A percentile compares a stretch with the other conserved stretches of the same genome.
Evolutionary conservation across 306 rosid species (phyloP).

Genomic region (Vigna unguiculata): DNA sequence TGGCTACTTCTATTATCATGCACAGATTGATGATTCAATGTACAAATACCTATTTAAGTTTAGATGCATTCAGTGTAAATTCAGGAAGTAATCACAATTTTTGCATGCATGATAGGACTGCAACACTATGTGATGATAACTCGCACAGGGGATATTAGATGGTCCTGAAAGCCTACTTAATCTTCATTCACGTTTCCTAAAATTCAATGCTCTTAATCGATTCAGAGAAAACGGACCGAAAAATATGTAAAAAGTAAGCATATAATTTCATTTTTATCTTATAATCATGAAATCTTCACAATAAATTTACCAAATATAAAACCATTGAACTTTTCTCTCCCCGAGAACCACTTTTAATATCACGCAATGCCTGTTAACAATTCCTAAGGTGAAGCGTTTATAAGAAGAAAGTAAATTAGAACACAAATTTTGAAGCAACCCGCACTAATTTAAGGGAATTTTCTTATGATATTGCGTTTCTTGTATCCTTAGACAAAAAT

Average conservation of each 20-base stretch:
- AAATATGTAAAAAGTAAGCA: slow-evolving; percentile 1
- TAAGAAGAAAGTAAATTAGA: background rate
- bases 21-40: slow-evolving; percentile 52
- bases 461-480: background rate
- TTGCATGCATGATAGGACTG: slow-evolving; percentile 34
- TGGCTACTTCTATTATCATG: slow-evolving; percentile 51
- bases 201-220: background rate
- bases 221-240: background rate
- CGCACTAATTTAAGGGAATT: background rate
- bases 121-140: slow-evolving; percentile 28
- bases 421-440: no score
- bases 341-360: background rate
- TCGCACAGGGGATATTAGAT: background rate
- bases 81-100: slow-evolving; percentile 42
- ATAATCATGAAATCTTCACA: background rate
- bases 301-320: background rate
- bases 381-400: background rate
- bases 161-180: background rate
- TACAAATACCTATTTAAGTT: slow-evolving; percentile 55
- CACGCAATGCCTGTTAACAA: background rate
- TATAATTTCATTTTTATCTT: background rate
- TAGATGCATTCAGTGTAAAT: slow-evolving; percentile 47
- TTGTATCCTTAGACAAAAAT: background rate
- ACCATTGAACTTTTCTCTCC: background rate
- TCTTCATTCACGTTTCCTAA: background rate